phyloP scores from a whole-genome alignment of 441 rosid species.

The Raphanus hybrid region DNA sequence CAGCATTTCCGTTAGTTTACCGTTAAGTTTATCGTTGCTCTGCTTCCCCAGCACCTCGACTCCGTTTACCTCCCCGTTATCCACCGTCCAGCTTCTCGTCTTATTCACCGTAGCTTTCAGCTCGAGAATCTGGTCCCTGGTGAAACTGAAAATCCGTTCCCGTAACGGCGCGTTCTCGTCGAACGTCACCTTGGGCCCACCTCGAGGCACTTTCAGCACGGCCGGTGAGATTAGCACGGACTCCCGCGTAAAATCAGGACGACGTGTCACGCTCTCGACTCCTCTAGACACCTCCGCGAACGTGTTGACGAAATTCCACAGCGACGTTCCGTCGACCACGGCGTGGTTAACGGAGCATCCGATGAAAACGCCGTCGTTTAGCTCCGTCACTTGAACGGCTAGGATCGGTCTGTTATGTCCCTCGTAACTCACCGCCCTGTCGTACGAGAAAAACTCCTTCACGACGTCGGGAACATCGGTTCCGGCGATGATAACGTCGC shows the following conservation, averaged over 20 bases:
- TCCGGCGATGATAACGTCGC: conserved; percentile 47
- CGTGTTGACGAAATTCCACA: conserved; percentile 72
- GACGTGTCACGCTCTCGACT: conserved; percentile 40
- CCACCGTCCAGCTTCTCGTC: too few species aligned
- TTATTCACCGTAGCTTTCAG: conserved; percentile 57
- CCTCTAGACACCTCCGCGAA: conserved; percentile 61
- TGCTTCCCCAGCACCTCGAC: conserved; percentile 66
- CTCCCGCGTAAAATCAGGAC: conserved; percentile 59
- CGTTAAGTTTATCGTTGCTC: conserved; percentile 57
- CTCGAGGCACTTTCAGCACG: conserved; percentile 52
- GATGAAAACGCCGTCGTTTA: conserved; percentile 60
- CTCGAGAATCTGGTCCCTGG: conserved; percentile 52
- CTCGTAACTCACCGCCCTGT: conserved; percentile 56
- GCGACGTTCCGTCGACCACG: conserved; percentile 62
- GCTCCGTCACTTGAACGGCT: conserved; percentile 66
- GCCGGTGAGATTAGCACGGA: conserved; percentile 57
- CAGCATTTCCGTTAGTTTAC: conserved; percentile 44
- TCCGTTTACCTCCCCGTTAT: conserved; percentile 47
- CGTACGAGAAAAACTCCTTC: conserved; percentile 52
- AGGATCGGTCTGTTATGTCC: conserved; percentile 62
- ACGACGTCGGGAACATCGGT: conserved; percentile 54
- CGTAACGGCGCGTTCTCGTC: conserved; percentile 54
- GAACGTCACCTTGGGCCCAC: conserved; percentile 62
- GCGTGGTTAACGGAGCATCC: conserved; percentile 62
- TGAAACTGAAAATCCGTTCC: conserved; percentile 70